These are phyloP conservation scores for Beauveria varroae DNA, from an alignment of 2,329 filamentous ascomycete genomes.

Conservation along the genomic window DNA sequence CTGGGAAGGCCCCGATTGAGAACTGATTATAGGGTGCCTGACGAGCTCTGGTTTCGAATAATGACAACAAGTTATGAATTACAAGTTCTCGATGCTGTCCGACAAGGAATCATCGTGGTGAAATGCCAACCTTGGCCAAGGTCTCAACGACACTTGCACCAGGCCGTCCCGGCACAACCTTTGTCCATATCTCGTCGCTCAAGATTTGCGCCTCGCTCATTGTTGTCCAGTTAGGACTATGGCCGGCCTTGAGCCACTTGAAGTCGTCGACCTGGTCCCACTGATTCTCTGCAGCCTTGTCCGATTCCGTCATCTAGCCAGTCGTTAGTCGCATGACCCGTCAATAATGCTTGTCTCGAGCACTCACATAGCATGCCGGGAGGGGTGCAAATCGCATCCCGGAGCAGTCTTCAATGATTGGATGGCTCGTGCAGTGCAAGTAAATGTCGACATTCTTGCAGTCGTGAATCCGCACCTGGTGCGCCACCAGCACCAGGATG, in stretches of 20 bases:
- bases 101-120: slow-evolving; percentile 7
- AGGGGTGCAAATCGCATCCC: slow-evolving; percentile 72
- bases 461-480: slow-evolving; percentile 92
- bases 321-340: background rate
- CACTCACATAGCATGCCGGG: slow-evolving; percentile 60
- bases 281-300: slow-evolving; percentile 47
- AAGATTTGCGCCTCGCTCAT: slow-evolving; percentile 55
- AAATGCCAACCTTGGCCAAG: slow-evolving; percentile 43
- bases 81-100: background rate
- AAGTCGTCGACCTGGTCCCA: slow-evolving; percentile 96
- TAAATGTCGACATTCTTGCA: slow-evolving; percentile 78
- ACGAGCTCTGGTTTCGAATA: background rate
- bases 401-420: slow-evolving; percentile 87
- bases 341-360: no score
- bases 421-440: slow-evolving; percentile 70
- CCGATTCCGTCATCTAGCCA: slow-evolving; percentile 21
- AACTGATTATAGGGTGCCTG: background rate
- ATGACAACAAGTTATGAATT: background rate
- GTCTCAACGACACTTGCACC: slow-evolving; percentile 59
- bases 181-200: slow-evolving; percentile 58
- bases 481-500: slow-evolving; percentile 68
- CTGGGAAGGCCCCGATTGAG: background rate
- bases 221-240: slow-evolving; percentile 81
- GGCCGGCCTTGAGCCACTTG: slow-evolving; percentile 85
- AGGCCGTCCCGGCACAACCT: slow-evolving; percentile 56